Evolutionary conservation across 2,329 filamentous ascomycete genomes (phyloP), one percentile per base, ranked within the genome.

Genomic region (Neocatenulostroma microsporum): DNA sequence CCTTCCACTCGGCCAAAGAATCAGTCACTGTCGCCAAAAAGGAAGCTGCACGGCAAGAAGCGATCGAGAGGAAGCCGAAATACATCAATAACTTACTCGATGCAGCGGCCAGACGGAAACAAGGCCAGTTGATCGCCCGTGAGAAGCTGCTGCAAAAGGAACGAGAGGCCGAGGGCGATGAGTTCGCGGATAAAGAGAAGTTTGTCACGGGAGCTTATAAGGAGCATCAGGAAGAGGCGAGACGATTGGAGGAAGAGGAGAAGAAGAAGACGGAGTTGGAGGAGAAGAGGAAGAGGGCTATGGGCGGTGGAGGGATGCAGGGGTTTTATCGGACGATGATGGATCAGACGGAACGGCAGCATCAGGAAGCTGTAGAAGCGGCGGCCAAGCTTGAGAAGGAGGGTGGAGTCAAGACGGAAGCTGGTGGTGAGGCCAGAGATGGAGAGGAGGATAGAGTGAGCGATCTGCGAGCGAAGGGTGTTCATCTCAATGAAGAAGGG

Each of bases 141-240:
- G 84, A 91, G 63, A 86, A 86, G 62, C 76, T 83, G 60, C 70
- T 91, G 50, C 79, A 83, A 49, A 73, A 79, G 17, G 84, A 91
- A 57, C 73, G 84, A 30, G 84, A 84, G 52, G 80, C 76, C 0
- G 85, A 91, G 57, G 84, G 84, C 13, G 84, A 89, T 21, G 81
- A 82, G 54, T 91, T 78, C 51, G 81, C 74, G 0, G 84, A 81
- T 51, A 91, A 88, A 64, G 85, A 91, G 56, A 84, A 81, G 61
- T 91, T 91, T 49, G 85, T 91, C 21, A 91, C 84, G 0, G 80
- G 78, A 40, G 84, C 84, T 23, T 93, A 91, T 58, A 85, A 83
- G 65, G 72, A 73, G 54, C 84, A 89, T 55, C 83, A 88, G 53
- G 82, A 82, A 56, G 84, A 88, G 59, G 79, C 84, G 46, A 67